Evolutionary conservation across 306 rosid genomes (phyloP), one percentile per base, ranked within the genome.

Genomic region (Cotoneaster glaucophyllus): DNA sequence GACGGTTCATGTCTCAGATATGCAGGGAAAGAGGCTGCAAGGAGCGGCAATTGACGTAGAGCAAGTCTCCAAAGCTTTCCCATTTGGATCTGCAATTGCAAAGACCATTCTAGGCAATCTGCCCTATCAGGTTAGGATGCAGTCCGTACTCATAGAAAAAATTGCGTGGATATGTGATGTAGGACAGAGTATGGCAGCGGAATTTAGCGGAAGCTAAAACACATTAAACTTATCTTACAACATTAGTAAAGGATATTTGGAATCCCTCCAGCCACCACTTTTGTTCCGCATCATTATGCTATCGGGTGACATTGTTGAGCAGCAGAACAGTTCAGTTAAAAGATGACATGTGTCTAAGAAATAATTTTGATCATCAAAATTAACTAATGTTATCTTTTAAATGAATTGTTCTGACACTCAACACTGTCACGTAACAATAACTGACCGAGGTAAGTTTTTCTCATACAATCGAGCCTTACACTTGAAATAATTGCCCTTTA

Each of bases 71-170:
- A 95, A 86, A 73, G 97, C 90, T 39, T 95, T 95, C 64, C 93
- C 96, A 80, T 80, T 95, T 77, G 97, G 98, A 70, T 95, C 98
- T 77, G 96, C 98, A 11, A 90, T 95, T 32, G 87, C 97, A 64
- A 87, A 89, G 70, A 86, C 93, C 77, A 92, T 95, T 59, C 72
- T 94, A 21, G 96, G 91, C 37, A 90, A 92, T 72, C 43, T 85
- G n/a, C 93, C 90, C 7, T 95, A 95, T 78, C 97, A 92, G 94
- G 98, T 90, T 74, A 59, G 79, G 4, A 31, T 5, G 21, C 54
- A 50, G 3, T 50, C 19, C 54, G 17, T 50, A 50, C 54, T 17
- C 8, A 0, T 15, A 1, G 18, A 50, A 5, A 41, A 17, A 50
- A 3, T 48, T 15, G 6, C 19, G 21, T 15, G 21, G 54, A 50